phyloP scores from a whole-genome alignment of 805 yeast species.

The Saturnispora sanitii region DNA sequence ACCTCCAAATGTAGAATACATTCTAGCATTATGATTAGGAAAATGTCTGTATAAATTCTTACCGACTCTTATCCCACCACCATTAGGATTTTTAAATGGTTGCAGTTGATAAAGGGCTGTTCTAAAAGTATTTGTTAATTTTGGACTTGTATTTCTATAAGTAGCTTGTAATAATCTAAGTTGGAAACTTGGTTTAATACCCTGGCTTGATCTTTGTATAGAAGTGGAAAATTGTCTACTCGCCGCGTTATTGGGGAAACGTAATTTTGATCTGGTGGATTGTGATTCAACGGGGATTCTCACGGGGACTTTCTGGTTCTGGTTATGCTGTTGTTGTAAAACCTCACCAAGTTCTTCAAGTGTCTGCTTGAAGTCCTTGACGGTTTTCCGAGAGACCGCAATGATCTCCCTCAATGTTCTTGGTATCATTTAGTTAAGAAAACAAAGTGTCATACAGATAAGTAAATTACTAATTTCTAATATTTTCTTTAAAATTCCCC shows the following conservation, averaged over 20 bases:
- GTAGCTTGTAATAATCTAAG: slow-evolving; percentile 1
- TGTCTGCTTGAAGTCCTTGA: slow-evolving; percentile 37
- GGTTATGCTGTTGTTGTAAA: slow-evolving; percentile 23
- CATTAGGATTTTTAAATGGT: slow-evolving; percentile 20
- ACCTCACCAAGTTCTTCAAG: slow-evolving; percentile 39
- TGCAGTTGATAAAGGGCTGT: slow-evolving; percentile 20
- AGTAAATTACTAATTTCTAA: neutral
- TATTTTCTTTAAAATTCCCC: neutral
- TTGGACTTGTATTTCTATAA: slow-evolving; percentile 4
- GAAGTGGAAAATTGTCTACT: slow-evolving; percentile 22
- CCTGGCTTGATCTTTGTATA: slow-evolving; percentile 1
- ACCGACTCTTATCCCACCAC: slow-evolving; percentile 14
- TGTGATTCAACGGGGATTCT: slow-evolving; percentile 17
- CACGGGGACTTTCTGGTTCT: slow-evolving; percentile 32
- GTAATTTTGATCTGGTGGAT: slow-evolving; percentile 10
- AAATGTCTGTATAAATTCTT: slow-evolving; percentile 29
- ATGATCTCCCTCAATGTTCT: slow-evolving; percentile 33
- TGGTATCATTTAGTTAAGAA: slow-evolving; percentile 11
- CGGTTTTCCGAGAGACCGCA: slow-evolving; percentile 36
- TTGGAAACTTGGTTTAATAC: slow-evolving; percentile 1
- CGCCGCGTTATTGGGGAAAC: slow-evolving; percentile 15
- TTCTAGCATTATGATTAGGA: slow-evolving; percentile 28
- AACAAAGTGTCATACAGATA: neutral
- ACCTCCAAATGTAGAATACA: slow-evolving; percentile 30
- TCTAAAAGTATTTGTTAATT: slow-evolving; percentile 11